Evolutionary conservation across 768 basidiomycete species (phyloP).

Genomic region (Leccinum ochraceum): DNA sequence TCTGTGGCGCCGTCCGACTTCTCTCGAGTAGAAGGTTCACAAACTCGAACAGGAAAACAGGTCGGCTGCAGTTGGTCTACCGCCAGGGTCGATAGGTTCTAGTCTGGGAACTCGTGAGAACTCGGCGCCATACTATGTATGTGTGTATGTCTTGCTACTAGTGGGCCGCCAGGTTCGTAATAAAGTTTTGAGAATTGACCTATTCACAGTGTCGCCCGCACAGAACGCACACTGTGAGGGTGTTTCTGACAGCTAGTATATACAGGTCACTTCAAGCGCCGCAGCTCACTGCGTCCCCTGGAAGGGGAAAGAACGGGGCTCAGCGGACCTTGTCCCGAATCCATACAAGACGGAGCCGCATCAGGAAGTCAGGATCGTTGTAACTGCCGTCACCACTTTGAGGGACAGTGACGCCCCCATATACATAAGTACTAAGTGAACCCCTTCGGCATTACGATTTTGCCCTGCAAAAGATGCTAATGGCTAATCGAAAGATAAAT

Average conservation of each 20-base stretch:
- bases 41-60: too few species aligned
- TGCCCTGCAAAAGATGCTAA: constrained; percentile 1
- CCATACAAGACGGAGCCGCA: not conserved
- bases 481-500: not conserved
- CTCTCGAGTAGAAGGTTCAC: too few species aligned
- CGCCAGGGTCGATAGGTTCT: too few species aligned
- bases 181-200: not conserved
- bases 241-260: too few species aligned
- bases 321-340: not conserved
- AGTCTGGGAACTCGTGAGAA: too few species aligned
- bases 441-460: not conserved
- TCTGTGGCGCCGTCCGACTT: too few species aligned
- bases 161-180: not conserved
- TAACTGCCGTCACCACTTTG: not conserved
- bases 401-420: too few species aligned
- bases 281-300: not conserved
- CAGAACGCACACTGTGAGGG: not conserved
- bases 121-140: too few species aligned
- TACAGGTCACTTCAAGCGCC: not conserved
- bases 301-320: not conserved
- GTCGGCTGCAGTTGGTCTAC: too few species aligned
- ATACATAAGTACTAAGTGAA: not conserved
- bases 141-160: too few species aligned
- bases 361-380: not conserved
- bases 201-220: not conserved